Conservation (phyloP, 495 filamentous ascomycete species). For the Bacidia gigantensis region DNA sequence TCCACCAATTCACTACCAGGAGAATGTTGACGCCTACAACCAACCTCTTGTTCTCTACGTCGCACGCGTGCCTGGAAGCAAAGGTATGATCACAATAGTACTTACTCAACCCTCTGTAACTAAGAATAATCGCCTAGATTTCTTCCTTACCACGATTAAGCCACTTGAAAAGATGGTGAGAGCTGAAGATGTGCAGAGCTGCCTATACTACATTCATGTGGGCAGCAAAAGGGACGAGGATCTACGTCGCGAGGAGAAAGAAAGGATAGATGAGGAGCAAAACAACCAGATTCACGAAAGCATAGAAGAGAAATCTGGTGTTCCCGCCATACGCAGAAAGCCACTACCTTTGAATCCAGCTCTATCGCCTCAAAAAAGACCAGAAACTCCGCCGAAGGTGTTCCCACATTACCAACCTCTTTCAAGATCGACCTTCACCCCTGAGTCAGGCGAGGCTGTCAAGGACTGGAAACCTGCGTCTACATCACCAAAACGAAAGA, state of each 20-base stretch:
- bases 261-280: not conserved
- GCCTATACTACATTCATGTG: conserved; percentile 82
- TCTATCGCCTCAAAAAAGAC: conserved; percentile 42
- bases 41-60: conserved; percentile 75
- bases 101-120: too few species aligned
- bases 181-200: conserved; percentile 71
- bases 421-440: not conserved
- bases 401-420: conserved; percentile 2
- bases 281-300: not conserved
- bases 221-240: conserved; percentile 48
- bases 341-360: conserved; percentile 48
- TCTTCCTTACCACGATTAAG: conserved; percentile 86
- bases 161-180: conserved; percentile 78
- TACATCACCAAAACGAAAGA: conserved; percentile 5
- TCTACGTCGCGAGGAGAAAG: conserved; percentile 22
- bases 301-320: not conserved
- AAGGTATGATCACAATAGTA: conserved; percentile 46
- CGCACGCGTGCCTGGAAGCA: conserved; percentile 77
- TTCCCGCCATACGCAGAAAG: conserved; percentile 10
- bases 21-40: conserved; percentile 42
- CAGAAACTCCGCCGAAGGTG: conserved; percentile 2
- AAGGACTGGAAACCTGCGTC: conserved; percentile 32
- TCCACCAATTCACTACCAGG: conserved; percentile 67
- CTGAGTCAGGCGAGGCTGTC: not conserved
- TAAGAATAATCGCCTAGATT: too few species aligned